phyloP scores from a whole-genome alignment of 1,284 basidiomycete genomes.

The Ustilago sp. region DNA sequence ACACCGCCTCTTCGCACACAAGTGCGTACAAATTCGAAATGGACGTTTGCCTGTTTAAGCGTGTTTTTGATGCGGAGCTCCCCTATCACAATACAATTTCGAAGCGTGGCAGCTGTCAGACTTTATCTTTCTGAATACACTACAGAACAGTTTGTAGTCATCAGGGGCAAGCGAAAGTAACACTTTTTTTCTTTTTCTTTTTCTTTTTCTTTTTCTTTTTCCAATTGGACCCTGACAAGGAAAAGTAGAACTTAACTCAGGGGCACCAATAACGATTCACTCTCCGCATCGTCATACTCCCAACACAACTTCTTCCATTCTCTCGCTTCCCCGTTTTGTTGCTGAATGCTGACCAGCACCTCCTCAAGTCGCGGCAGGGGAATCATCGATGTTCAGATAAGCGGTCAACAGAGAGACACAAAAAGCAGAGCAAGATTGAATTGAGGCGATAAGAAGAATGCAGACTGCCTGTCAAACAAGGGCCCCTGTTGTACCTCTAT shows the following conservation, averaged over 20 bases:
- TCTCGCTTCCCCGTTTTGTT: neutral
- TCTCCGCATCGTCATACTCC: slow-evolving; percentile 4
- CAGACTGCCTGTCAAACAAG: neutral
- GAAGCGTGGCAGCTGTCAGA: slow-evolving; percentile 23
- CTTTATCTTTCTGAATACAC: slow-evolving; percentile 2
- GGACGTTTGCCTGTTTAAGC: neutral
- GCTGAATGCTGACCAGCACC: too few relatives aligned
- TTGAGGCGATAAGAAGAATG: neutral
- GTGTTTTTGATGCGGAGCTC: slow-evolving; percentile 12
- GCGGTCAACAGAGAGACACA: too few relatives aligned
- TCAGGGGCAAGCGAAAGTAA: neutral
- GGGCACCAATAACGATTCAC: slow-evolving; percentile 1
- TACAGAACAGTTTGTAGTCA: neutral
- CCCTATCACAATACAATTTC: slow-evolving; percentile 12
- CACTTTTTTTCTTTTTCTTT: neutral
- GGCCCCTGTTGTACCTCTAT: neutral
- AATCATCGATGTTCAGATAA: neutral
- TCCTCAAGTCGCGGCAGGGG: too few relatives aligned
- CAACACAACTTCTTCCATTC: neutral
- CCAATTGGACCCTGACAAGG: slow-evolving; percentile 15
- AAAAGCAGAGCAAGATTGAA: neutral
- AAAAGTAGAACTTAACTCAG: slow-evolving; percentile 21
- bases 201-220: too few relatives aligned
- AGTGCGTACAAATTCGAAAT: neutral
- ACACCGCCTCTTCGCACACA: neutral